phyloP scores from a whole-genome alignment of 2,329 filamentous ascomycete genomes.

The Cytospora paraplurivora region DNA sequence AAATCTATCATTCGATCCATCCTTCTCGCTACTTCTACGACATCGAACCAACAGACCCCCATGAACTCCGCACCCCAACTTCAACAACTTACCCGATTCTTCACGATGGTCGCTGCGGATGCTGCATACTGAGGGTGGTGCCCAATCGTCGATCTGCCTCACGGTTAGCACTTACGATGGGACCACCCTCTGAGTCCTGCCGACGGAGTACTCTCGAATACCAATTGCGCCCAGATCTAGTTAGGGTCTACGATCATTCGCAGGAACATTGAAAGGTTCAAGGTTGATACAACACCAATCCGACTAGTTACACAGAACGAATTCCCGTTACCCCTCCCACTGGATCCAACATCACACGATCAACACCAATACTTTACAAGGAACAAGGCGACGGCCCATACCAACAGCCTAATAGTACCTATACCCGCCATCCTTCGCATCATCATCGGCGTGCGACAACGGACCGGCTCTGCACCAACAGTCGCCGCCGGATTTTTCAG shows the following conservation, averaged over 20 bases:
- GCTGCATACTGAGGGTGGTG: constrained; percentile 58
- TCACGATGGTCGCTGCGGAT: constrained; percentile 48
- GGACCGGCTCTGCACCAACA: not conserved
- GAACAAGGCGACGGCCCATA: constrained; percentile 1
- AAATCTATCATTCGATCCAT: not conserved
- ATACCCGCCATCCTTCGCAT: not conserved
- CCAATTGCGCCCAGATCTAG: not conserved
- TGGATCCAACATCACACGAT: not conserved
- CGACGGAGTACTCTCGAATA: constrained; percentile 24
- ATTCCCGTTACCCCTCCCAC: not conserved
- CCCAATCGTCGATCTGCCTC: constrained; percentile 40
- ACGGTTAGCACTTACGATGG: constrained; percentile 51
- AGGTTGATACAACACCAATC: not conserved
- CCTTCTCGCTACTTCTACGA: constrained; percentile 7
- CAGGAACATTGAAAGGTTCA: no score
- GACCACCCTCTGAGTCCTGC: constrained; percentile 55
- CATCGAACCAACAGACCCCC: not conserved
- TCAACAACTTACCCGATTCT: constrained; percentile 33
- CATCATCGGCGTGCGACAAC: not conserved
- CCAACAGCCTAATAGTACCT: not conserved
- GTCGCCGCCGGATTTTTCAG: constrained; percentile 4
- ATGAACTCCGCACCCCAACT: constrained; percentile 33
- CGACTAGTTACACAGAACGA: not conserved
- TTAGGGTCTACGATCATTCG: not conserved
- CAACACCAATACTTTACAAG: not conserved